phyloP scores from a whole-genome alignment of 306 rosid species.

The Lathyrus sativus region DNA sequence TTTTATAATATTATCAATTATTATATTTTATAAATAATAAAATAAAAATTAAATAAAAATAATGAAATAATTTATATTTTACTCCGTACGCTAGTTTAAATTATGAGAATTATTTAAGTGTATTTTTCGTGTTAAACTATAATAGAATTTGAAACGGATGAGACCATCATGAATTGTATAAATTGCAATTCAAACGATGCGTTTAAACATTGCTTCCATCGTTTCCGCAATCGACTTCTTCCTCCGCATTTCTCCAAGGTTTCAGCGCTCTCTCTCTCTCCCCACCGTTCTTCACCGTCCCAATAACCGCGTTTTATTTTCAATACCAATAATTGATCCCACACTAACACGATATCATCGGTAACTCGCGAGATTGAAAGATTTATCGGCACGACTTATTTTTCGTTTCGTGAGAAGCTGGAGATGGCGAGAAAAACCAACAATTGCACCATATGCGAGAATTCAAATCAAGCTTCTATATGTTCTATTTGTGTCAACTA shows the following conservation, averaged over 20 bases:
- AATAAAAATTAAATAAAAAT: no score
- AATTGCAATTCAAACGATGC: neutral
- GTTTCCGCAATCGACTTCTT: neutral
- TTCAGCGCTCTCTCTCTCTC: slow-evolving; percentile 6
- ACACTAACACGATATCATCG: slow-evolving; percentile 3
- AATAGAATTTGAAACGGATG: no score
- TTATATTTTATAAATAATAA: no score
- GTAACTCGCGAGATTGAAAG: slow-evolving; percentile 24
- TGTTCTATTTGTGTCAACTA: slow-evolving; percentile 80
- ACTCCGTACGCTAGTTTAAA: no score
- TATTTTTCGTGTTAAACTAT: no score
- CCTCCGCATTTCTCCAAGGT: neutral
- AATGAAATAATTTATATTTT: no score
- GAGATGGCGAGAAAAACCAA: slow-evolving; percentile 64
- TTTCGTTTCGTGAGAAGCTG: slow-evolving; percentile 29
- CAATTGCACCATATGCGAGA: slow-evolving; percentile 79
- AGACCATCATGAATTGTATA: no score
- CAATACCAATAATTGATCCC: neutral
- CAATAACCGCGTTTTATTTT: neutral
- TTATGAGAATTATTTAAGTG: no score
- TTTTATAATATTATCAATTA: no score
- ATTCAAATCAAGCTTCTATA: slow-evolving; percentile 70
- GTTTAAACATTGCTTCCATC: neutral
- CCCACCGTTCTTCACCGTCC: neutral
- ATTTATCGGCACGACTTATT: neutral